These are phyloP conservation scores for Chenopodium suecicum DNA, from an alignment of 148 eudicot genomes.

Conservation along the genomic window DNA sequence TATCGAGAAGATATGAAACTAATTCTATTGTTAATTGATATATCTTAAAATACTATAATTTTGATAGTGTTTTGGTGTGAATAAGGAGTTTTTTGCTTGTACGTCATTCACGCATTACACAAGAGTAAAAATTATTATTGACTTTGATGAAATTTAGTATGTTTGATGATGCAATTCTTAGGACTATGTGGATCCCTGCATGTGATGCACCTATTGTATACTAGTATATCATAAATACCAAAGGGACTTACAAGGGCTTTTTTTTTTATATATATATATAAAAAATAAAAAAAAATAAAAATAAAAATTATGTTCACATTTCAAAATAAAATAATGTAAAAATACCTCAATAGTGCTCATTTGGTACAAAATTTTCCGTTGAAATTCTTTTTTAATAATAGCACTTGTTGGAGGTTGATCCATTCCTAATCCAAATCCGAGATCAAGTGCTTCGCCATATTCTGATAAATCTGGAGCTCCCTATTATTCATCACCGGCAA, in stretches of 20 bases:
- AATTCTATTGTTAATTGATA: no score
- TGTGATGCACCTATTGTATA: neutral
- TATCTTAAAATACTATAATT: no score
- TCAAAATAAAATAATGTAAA: neutral
- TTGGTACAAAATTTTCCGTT: slow-evolving; percentile 53
- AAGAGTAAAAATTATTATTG: slow-evolving; percentile 2
- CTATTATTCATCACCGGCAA: slow-evolving; percentile 25
- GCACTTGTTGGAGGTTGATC: slow-evolving; percentile 71
- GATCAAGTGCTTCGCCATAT: slow-evolving; percentile 42
- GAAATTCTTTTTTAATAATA: slow-evolving; percentile 46
- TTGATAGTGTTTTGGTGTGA: no score
- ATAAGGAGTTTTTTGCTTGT: no score
- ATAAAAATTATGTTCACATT: no score
- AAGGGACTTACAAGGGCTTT: no score
- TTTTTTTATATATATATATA: no score
- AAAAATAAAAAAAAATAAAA: no score
- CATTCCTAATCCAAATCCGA: slow-evolving; percentile 47
- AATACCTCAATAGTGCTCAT: slow-evolving; percentile 67
- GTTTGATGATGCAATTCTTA: slow-evolving; percentile 10
- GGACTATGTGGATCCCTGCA: neutral
- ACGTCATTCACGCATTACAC: no score
- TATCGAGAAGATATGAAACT: no score
- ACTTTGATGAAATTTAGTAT: slow-evolving; percentile 2
- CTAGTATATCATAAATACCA: no score
- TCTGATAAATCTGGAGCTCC: slow-evolving; percentile 71